These are phyloP conservation scores for Fusarium acutatum DNA, from an alignment of 2,329 filamentous ascomycete species.

Conservation along the genomic window DNA sequence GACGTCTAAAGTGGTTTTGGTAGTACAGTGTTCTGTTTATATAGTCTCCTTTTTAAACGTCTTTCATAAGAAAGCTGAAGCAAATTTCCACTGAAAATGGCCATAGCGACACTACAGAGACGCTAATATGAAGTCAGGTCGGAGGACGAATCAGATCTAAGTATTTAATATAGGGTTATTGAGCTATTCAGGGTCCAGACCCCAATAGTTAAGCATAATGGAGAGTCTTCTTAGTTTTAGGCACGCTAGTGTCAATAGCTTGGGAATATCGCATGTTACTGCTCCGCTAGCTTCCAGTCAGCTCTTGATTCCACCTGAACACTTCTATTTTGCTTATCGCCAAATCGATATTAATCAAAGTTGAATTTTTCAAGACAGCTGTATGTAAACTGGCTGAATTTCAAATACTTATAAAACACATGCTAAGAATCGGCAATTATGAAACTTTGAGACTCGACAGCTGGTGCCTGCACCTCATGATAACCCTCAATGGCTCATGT, in stretches of 20 bases:
- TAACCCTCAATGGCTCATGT: rapidly evolving
- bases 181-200: background rate
- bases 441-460: background rate
- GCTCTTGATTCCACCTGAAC: background rate
- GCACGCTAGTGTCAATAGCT: background rate
- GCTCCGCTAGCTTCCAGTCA: background rate
- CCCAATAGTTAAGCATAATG: background rate
- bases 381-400: background rate
- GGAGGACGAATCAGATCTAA: background rate
- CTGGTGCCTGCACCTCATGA: background rate
- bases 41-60: background rate
- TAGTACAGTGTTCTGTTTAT: background rate
- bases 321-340: background rate
- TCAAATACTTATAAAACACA: background rate
- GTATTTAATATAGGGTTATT: background rate
- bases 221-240: background rate
- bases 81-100: background rate
- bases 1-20: background rate
- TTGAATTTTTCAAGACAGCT: background rate
- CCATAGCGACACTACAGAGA: background rate
- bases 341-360: background rate
- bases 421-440: background rate
- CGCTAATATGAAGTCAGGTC: background rate
- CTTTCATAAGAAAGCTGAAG: background rate
- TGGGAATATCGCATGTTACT: background rate